Conservation (phyloP, 2,329 filamentous ascomycete genomes). For the Ascochyta viciae-villosae region DNA sequence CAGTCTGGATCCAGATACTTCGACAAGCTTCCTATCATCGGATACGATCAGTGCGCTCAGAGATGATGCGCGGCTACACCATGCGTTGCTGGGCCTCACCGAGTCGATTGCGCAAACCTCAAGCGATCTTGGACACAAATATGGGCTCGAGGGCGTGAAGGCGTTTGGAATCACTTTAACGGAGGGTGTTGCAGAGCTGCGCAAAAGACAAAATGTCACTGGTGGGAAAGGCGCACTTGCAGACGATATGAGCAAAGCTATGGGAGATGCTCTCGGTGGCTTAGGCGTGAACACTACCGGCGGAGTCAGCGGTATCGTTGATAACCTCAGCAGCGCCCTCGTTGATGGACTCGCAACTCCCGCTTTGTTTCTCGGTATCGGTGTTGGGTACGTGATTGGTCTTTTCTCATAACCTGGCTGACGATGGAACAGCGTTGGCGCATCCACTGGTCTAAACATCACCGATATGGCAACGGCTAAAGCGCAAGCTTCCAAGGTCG, state of each 20-base stretch:
- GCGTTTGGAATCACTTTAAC: constrained; percentile 28
- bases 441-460: constrained; percentile 36
- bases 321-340: constrained; percentile 20
- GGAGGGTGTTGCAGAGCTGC: constrained; percentile 21
- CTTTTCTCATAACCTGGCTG: constrained; percentile 1
- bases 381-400: constrained; percentile 30
- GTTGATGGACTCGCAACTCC: constrained; percentile 29
- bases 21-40: constrained; percentile 25
- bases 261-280: constrained; percentile 13
- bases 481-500: constrained; percentile 28
- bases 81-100: constrained; percentile 31
- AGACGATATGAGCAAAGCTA: constrained; percentile 16
- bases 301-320: constrained; percentile 21
- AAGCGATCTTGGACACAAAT: constrained; percentile 24
- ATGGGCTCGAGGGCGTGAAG: constrained; percentile 19
- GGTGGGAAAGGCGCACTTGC: constrained; percentile 17
- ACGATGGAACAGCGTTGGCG: constrained; percentile 30
- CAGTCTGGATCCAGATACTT: constrained; percentile 1
- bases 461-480: constrained; percentile 24
- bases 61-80: constrained; percentile 29
- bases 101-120: constrained; percentile 32
- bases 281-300: constrained; percentile 17
- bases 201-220: constrained; percentile 5
- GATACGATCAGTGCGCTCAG: constrained; percentile 35
- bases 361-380: constrained; percentile 40